Percentiles rank a stretch among this genome's conserved stretches.
Evolutionary conservation across 106 monocot genomes (phyloP).

Genomic region (Vanilla planifolia): DNA sequence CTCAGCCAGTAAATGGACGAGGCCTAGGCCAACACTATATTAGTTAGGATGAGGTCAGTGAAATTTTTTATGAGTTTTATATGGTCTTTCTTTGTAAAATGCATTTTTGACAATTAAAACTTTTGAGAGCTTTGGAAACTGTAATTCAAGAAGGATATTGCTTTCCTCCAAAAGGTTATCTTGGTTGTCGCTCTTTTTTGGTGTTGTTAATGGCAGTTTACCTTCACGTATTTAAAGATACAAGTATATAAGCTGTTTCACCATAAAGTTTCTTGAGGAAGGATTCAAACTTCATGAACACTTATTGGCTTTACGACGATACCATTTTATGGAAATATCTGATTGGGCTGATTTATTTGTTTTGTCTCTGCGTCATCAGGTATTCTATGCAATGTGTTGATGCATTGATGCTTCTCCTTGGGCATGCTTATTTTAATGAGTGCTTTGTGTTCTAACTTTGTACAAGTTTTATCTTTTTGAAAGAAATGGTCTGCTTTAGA

Average conservation of each 20-base stretch:
- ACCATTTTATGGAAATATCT: constrained; percentile 89
- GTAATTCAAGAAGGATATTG: too few species aligned
- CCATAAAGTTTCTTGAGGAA: constrained; percentile 78
- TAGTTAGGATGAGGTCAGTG: too few species aligned
- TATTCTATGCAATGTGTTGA: constrained; percentile 11
- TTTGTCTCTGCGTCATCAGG: constrained; percentile 48
- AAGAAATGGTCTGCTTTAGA: constrained; percentile 63
- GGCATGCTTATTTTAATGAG: neutral
- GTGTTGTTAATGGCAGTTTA: too few species aligned
- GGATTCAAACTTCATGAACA: constrained; percentile 81
- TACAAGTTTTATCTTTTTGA: constrained; percentile 8
- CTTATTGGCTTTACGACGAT: constrained; percentile 69
- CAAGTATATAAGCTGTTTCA: constrained; percentile 82
- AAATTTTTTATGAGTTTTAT: too few species aligned
- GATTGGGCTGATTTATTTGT: constrained; percentile 94
- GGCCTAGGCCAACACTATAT: too few species aligned
- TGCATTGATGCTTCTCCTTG: neutral
- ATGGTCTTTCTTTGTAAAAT: too few species aligned
- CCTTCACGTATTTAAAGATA: constrained; percentile 39
- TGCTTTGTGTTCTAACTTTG: neutral
- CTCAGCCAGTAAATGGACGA: too few species aligned
- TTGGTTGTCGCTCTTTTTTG: too few species aligned
- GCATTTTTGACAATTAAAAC: too few species aligned
- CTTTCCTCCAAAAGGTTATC: too few species aligned
- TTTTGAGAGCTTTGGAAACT: too few species aligned